Percentiles rank a stretch among this genome's conserved stretches.
Conservation (phyloP, 805 yeast genomes). For the Metschnikowia anglica region DNA sequence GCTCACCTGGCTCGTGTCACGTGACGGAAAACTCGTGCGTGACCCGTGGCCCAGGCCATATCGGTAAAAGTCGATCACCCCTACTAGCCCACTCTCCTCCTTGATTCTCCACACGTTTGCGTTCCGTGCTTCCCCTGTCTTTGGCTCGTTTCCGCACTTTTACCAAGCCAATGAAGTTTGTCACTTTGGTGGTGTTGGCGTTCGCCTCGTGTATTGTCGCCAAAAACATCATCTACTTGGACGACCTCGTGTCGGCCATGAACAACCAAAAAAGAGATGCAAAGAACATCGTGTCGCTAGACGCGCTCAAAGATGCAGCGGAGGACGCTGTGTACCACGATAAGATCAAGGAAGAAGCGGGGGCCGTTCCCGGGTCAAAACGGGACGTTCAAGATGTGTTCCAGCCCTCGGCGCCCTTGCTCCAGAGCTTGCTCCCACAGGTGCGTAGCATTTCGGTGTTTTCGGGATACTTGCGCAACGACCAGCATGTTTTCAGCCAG, state of each 20-base stretch:
- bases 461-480: slow-evolving; percentile 69
- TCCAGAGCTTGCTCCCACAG: slow-evolving; percentile 40
- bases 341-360: not conserved
- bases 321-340: slow-evolving; percentile 5
- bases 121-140: too few relatives aligned
- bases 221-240: slow-evolving; percentile 18
- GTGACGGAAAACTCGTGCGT: too few relatives aligned
- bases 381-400: slow-evolving; percentile 14
- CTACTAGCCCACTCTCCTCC: too few relatives aligned
- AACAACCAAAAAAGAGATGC: slow-evolving; percentile 21
- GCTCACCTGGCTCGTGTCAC: too few relatives aligned
- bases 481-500: slow-evolving; percentile 46
- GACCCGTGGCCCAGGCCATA: too few relatives aligned
- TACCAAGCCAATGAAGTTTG: slow-evolving; percentile 19
- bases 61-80: too few relatives aligned
- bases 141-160: too few relatives aligned
- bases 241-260: slow-evolving; percentile 16
- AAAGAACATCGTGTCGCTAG: slow-evolving; percentile 20
- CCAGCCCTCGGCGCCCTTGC: slow-evolving; percentile 18
- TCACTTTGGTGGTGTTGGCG: slow-evolving; percentile 14
- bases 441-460: slow-evolving; percentile 52
- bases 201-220: slow-evolving; percentile 20
- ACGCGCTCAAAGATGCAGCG: slow-evolving; percentile 13
- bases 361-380: not conserved
- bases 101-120: too few relatives aligned